Evolutionary conservation across 495 filamentous ascomycete species (phyloP).

Genomic region (Cercophora sp.): DNA sequence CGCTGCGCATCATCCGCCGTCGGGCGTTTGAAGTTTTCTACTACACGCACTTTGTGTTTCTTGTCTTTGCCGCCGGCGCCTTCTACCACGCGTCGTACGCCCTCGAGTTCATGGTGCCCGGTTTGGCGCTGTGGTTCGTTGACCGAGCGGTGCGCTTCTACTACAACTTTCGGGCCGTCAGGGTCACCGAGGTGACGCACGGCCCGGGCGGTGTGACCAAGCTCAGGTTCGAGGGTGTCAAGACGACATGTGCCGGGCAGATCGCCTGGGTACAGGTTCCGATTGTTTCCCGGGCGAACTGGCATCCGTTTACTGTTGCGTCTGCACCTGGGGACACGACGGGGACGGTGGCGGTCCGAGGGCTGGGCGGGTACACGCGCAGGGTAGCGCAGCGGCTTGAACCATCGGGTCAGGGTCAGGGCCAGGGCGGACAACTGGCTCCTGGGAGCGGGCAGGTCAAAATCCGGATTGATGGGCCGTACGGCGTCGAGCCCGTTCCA

Average conservation of each 20-base stretch:
- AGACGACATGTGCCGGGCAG: neutral
- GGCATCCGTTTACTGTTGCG: conserved; percentile 8
- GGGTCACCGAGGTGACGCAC: neutral
- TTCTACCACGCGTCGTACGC: conserved; percentile 4
- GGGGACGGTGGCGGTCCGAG: neutral
- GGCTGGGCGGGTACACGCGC: conserved; percentile 1
- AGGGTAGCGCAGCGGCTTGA: neutral
- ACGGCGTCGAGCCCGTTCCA: neutral
- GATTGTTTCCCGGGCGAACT: neutral
- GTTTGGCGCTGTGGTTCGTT: neutral
- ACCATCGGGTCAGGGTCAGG: no score
- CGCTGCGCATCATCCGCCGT: conserved; percentile 3
- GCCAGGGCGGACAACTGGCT: neutral
- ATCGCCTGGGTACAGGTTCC: conserved; percentile 8
- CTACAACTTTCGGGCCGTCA: neutral
- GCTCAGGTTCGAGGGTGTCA: neutral
- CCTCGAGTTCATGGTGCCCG: conserved; percentile 5
- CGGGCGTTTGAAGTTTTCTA: conserved; percentile 6
- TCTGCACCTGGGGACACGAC: neutral
- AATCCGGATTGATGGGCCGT: conserved; percentile 1
- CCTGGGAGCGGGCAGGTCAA: neutral
- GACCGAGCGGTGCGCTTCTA: neutral
- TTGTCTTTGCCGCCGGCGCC: conserved; percentile 4
- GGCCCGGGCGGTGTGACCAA: neutral
- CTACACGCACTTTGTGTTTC: conserved; percentile 2